Percentiles rank a stretch among this genome's conserved stretches.
These are phyloP conservation scores for Monilinia aucupariae DNA, from an alignment of 2,329 filamentous ascomycete genomes.

Conservation along the genomic window DNA sequence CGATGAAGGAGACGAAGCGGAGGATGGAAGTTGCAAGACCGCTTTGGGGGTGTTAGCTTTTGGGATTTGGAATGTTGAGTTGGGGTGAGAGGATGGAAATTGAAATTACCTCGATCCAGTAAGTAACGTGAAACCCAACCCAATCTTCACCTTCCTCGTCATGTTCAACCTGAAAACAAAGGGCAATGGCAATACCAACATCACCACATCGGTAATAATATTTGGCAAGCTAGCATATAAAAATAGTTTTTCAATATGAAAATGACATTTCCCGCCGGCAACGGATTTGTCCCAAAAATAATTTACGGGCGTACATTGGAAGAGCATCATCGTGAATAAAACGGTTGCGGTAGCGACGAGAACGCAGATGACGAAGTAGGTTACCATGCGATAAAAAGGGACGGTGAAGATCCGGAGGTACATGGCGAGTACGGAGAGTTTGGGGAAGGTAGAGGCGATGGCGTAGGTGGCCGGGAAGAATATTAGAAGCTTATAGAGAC, in stretches of 20 bases:
- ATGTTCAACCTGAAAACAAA: conserved; percentile 35
- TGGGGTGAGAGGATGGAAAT: not conserved
- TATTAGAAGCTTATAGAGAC: conserved; percentile 7
- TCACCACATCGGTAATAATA: conserved; percentile 38
- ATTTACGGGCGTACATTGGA: conserved; percentile 20
- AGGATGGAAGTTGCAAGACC: conserved; percentile 17
- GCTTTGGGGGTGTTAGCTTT: conserved; percentile 10
- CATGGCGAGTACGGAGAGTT: conserved; percentile 20
- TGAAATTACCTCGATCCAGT: conserved; percentile 14
- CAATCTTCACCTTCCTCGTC: conserved; percentile 18
- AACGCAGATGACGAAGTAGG: conserved; percentile 15
- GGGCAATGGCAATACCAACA: conserved; percentile 34
- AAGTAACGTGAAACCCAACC: conserved; percentile 8
- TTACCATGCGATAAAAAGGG: conserved; percentile 17
- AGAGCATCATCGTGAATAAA: conserved; percentile 18
- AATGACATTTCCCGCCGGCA: conserved; percentile 15
- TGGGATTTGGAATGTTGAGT: not conserved
- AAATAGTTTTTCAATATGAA: conserved; percentile 34
- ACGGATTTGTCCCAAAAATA: conserved; percentile 23
- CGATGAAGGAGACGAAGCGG: conserved; percentile 13
- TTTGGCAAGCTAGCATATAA: conserved; percentile 42
- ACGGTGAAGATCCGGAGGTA: conserved; percentile 21
- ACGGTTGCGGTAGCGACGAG: conserved; percentile 12
- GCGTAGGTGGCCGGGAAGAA: conserved; percentile 13
- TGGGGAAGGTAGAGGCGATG: conserved; percentile 20